A percentile compares a stretch with the other conserved stretches of the same genome.
Conservation (phyloP, 2,329 filamentous ascomycete species). For the Exophiala oligosperma region DNA sequence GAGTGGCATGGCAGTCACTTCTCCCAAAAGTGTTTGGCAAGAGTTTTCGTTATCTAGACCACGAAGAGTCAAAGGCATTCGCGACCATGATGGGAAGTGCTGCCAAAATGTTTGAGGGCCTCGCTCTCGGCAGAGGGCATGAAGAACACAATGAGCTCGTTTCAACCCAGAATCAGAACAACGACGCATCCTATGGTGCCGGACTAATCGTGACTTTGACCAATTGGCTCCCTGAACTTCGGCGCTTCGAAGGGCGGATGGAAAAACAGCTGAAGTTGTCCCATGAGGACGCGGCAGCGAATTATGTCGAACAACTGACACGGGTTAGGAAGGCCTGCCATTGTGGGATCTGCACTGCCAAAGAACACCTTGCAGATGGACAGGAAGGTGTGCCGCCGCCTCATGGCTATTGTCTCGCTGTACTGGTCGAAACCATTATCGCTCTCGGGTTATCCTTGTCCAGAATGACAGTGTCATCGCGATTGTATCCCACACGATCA, state of each 20-base stretch:
- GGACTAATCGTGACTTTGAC: conserved; percentile 25
- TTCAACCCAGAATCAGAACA: conserved; percentile 21
- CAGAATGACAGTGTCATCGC: conserved; percentile 23
- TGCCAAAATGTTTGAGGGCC: conserved; percentile 24
- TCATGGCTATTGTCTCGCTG: conserved; percentile 27
- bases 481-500: conserved; percentile 22
- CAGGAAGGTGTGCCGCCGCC: conserved; percentile 20
- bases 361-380: conserved; percentile 15
- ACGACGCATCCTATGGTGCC: conserved; percentile 21
- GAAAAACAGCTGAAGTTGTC: conserved; percentile 24
- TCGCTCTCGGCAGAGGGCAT: conserved; percentile 21
- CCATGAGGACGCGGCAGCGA: conserved; percentile 20
- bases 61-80: conserved; percentile 22
- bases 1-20: conserved; percentile 26
- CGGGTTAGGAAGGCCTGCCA: conserved; percentile 21
- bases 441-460: conserved; percentile 27
- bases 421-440: conserved; percentile 26
- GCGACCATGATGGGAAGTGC: conserved; percentile 25
- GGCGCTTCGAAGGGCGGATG: conserved; percentile 26
- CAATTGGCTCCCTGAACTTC: conserved; percentile 24
- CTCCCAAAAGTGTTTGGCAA: conserved; percentile 28
- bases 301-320: conserved; percentile 19
- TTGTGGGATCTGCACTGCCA: conserved; percentile 24
- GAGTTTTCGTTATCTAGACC: conserved; percentile 26
- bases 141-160: conserved; percentile 22